Base-by-base conservation (phyloP, 768 basidiomycete species). In the Leccinum subgranulosum region DNA sequence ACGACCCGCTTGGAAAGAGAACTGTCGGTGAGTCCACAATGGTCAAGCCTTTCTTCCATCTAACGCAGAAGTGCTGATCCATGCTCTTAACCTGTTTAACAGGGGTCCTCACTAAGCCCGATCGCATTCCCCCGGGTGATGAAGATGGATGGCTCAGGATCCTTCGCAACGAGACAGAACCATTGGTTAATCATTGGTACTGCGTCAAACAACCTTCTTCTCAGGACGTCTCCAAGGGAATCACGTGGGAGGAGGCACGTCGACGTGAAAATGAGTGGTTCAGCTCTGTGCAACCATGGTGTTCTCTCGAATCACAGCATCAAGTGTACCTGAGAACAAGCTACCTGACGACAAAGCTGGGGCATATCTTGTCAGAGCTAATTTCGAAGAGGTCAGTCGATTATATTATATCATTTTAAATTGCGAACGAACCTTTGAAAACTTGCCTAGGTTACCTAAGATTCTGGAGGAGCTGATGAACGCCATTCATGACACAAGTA, bases 31-130 rank as follows among this genome's bases (percentile, higher is more conserved):
- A 14, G 79, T 53, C 15, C 3, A 6, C 64, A 6, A 19, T 27
- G 78, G 80, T 84, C 10, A 80, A 85, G 0, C 57, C 82, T 39
- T 83, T 43, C 81, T 80, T 0, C 79, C 84, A 0, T 76, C 82
- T 7, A 33, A 12, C 31, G 14, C 31, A 14, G 3, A 39, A 29
- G 2, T 14, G 21, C 41, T 5, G 6, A 61, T 15, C 10, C 10
- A 19, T 11, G 2, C 1, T 39, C 15, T 27, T 7, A 23, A 23
- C 23, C 23, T 23, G 23, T 23, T 23, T n/a, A 15, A 29, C 23
- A 67, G 65, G 65, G 14, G 65, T 67, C 17, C 76, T 89, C n/a
- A 92, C 88, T 0, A 90, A 92, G 60, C 86, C 87, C 0, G 88
- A 88, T 61, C 81, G 85, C 6, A 87, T 72, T 28, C 64, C 63